Evolutionary conservation across 1,284 basidiomycete species (phyloP).

Genomic region (Pyrrhoderma lamaoense): DNA sequence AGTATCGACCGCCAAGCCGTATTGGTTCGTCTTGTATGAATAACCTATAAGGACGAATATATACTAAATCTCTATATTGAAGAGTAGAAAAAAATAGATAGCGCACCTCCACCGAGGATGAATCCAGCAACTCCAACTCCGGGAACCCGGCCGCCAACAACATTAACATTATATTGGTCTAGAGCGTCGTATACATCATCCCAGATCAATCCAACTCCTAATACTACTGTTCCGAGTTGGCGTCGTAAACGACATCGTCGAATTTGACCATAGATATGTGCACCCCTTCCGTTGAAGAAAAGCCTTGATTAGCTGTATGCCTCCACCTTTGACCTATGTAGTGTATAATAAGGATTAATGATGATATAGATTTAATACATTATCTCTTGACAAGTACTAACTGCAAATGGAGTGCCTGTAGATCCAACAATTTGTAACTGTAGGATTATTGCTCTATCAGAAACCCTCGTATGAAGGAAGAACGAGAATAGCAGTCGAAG

Average conservation of each 20-base stretch:
- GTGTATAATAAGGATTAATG: conserved; percentile 7
- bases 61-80: neutral
- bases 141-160: conserved; percentile 44
- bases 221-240: conserved; percentile 31
- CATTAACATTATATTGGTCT: conserved; percentile 36
- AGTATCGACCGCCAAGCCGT: conserved; percentile 45
- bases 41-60: conserved; percentile 35
- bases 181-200: conserved; percentile 49
- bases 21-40: conserved; percentile 46
- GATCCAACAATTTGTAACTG: conserved; percentile 24
- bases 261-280: conserved; percentile 50
- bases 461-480: too few species aligned
- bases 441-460: neutral
- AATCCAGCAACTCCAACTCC: conserved; percentile 54
- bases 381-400: conserved; percentile 21
- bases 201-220: conserved; percentile 51
- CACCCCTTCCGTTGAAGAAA: conserved; percentile 48
- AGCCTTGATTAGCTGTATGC: conserved; percentile 45
- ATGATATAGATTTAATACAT: neutral
- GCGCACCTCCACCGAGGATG: conserved; percentile 47
- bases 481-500: neutral
- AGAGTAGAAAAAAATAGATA: conserved; percentile 9
- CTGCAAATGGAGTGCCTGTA: conserved; percentile 36
- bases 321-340: conserved; percentile 45
- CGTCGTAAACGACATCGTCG: conserved; percentile 37